A percentile compares a stretch with the other conserved stretches of the same genome.
Evolutionary conservation across 2,329 filamentous ascomycete genomes (phyloP).

Genomic region (Teratosphaeria epicoccoides): DNA sequence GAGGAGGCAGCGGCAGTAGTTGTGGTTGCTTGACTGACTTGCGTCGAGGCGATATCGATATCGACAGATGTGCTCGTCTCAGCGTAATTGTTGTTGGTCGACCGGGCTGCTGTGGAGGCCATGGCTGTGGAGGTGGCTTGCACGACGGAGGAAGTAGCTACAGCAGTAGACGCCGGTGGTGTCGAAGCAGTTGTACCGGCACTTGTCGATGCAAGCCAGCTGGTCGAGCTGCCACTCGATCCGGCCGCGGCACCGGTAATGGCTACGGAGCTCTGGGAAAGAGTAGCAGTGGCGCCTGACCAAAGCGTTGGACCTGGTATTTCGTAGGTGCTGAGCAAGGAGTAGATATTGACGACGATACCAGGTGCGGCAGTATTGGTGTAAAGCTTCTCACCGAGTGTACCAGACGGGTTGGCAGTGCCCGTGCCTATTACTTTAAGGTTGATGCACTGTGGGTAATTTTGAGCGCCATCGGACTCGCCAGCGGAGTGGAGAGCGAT

Average conservation of each 20-base stretch:
- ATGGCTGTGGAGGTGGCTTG: slow-evolving; percentile 1
- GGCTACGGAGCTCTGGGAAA: slow-evolving; percentile 6
- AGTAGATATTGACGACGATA: slow-evolving; percentile 51
- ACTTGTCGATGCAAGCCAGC: slow-evolving; percentile 2
- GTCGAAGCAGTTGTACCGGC: not conserved
- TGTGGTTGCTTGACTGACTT: not conserved
- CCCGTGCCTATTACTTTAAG: slow-evolving; percentile 47
- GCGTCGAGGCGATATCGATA: slow-evolving; percentile 1
- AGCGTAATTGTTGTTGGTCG: slow-evolving; percentile 1
- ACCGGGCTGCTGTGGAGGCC: not conserved
- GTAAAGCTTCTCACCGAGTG: slow-evolving; percentile 46
- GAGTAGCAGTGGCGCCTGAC: not conserved
- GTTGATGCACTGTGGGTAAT: slow-evolving; percentile 45
- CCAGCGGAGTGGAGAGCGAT: slow-evolving; percentile 49
- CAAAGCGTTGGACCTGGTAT: slow-evolving; percentile 41
- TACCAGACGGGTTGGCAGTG: slow-evolving; percentile 39
- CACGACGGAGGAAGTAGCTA: slow-evolving; percentile 1
- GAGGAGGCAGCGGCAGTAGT: slow-evolving; percentile 5
- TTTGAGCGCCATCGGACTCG: slow-evolving; percentile 33
- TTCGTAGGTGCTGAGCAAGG: slow-evolving; percentile 34
- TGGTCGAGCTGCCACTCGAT: slow-evolving; percentile 1
- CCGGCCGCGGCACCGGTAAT: slow-evolving; percentile 1
- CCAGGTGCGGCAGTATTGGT: slow-evolving; percentile 43
- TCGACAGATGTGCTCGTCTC: not conserved
- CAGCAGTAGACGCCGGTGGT: not conserved